These are phyloP conservation scores for Lavandula angustifolia DNA, from an alignment of 257 asterid genomes.

Conservation along the genomic window DNA sequence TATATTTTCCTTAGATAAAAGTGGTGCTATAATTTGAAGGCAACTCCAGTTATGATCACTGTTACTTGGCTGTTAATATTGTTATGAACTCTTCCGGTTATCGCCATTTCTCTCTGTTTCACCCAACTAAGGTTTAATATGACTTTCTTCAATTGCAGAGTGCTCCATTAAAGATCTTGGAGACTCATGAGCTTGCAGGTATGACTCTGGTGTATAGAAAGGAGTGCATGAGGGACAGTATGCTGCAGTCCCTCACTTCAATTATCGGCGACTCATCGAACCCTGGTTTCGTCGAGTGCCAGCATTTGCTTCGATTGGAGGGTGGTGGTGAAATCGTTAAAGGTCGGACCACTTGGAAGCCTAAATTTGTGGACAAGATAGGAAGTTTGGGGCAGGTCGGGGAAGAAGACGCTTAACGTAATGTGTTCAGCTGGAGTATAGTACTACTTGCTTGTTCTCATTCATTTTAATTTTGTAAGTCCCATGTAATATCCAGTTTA, in stretches of 20 bases:
- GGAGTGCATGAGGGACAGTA: conserved; percentile 97
- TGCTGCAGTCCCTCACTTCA: conserved; percentile 85
- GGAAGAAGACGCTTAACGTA: conserved; percentile 46
- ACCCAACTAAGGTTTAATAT: not conserved
- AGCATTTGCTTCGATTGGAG: conserved; percentile 88
- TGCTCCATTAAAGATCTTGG: conserved; percentile 74
- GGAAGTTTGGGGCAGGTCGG: conserved; percentile 52
- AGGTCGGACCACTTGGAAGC: conserved; percentile 92
- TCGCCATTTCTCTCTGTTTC: not conserved
- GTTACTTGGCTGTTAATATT: not conserved
- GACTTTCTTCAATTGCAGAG: conserved; percentile 51
- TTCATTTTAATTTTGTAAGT: conserved; percentile 22
- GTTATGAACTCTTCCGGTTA: not conserved
- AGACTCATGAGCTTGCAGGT: conserved; percentile 80
- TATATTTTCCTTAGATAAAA: not conserved
- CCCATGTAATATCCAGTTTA: conserved; percentile 46
- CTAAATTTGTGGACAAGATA: conserved; percentile 49
- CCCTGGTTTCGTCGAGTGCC: conserved; percentile 30
- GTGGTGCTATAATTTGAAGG: conserved; percentile 3
- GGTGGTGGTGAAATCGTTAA: conserved; percentile 84
- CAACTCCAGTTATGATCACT: not conserved
- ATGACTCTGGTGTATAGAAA: conserved; percentile 87
- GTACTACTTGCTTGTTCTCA: conserved; percentile 27
- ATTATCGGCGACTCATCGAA: conserved; percentile 45
- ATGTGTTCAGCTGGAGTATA: conserved; percentile 16